Base-by-base conservation (phyloP, 257 asterid species). In the Solanum arcanum region DNA sequence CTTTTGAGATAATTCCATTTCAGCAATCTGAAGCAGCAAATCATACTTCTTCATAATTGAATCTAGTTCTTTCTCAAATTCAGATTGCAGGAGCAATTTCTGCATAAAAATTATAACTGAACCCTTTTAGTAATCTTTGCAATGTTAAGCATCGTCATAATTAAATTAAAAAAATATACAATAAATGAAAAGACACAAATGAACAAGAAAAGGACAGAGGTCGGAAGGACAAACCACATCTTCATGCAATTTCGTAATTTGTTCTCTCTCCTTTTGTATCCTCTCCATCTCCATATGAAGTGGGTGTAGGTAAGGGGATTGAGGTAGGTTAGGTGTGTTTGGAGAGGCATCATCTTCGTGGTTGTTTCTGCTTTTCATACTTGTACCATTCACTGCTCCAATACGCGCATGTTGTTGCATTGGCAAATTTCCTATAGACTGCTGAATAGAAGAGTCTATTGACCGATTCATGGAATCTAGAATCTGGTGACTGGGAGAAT, bases 281-380 rank as follows among this genome's bases (percentile, higher is more conserved):
- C 81, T 87, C 80, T 91, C 92, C 87, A 93, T 83, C 92, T 90
- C 92, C 56, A 62, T 83, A 84, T 90, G 89, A 60, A 92, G 93
- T 37, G 92, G 87, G 23, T 44, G 80, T 29, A 76, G 41, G 46
- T 88, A 85, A 78, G 87, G 91, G 76, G 91, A 76, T 83, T 88
- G 87, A 76, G 86, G 87, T 15, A 42, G 77, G 59, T 88, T 86
- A 23, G 83, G 72, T 41, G 88, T 41, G 35, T 21, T 70, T 56
- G 83, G 86, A 70, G 90, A 83, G 68, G 87, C 92, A 49, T 68
- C 83, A 90, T 66, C 37, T 39, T 60, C 87, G 31, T 29, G 41
- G 33, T 12, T 64, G 52, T 72, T 86, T 35, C 25, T 69, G 73
- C 18, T 75, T 77, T 42, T 86, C 42, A 85, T 85, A 73, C 72